Percentiles rank a stretch among this genome's conserved stretches.
These are phyloP conservation scores for Macrolepiota albuminosa DNA, from an alignment of 768 basidiomycete species.

Conservation along the genomic window DNA sequence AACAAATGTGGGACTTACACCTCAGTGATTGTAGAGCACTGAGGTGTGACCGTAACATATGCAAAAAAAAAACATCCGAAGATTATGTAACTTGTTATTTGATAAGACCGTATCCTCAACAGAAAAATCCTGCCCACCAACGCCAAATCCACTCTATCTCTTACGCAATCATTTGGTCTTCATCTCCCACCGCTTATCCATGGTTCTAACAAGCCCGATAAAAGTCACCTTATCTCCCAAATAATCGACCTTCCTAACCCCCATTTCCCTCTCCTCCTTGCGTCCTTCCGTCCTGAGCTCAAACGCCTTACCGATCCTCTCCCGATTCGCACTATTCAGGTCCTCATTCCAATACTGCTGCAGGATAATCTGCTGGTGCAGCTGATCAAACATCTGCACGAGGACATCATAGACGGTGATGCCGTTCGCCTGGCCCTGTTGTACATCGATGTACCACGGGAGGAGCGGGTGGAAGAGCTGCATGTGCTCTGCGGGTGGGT, in stretches of 20 bases:
- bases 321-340: conserved; percentile 40
- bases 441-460: background rate
- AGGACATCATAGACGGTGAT: background rate
- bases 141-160: no score
- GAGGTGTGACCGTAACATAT: no score
- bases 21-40: no score
- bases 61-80: no score
- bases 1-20: no score
- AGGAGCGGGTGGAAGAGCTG: background rate
- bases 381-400: background rate
- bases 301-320: conserved; percentile 40
- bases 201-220: conserved; percentile 48
- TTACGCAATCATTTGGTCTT: no score
- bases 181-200: conserved; percentile 62
- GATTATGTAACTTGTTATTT: no score
- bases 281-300: conserved; percentile 33
- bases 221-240: conserved; percentile 49
- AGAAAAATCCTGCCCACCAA: no score
- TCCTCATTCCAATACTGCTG: conserved; percentile 60
- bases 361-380: conserved; percentile 24
- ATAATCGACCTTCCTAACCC: conserved; percentile 57
- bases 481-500: conserved; percentile 28
- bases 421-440: background rate
- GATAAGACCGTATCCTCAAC: no score
- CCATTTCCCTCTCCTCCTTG: conserved; percentile 28